A percentile compares a stretch with the other conserved stretches of the same genome.
Conservation (phyloP, 148 eudicot genomes). For the Fagopyrum esculentum region DNA sequence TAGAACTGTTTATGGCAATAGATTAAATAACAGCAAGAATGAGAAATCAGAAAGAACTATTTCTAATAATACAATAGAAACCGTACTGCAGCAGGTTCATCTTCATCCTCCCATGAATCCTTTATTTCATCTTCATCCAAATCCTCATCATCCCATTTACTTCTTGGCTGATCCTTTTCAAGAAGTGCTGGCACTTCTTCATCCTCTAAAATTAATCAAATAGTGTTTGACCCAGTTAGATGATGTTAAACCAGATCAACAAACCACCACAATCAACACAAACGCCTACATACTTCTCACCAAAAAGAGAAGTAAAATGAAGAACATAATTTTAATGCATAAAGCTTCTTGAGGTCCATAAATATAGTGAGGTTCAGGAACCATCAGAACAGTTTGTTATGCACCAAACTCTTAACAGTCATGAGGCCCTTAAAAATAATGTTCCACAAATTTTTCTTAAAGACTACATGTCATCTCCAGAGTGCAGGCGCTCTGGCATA, state of each 20-base stretch:
- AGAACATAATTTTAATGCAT: background rate
- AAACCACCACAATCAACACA: background rate
- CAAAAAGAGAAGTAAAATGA: background rate
- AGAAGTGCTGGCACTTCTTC: conserved; percentile 27
- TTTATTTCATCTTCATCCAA: conserved; percentile 69
- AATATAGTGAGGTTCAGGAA: background rate
- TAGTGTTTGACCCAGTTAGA: background rate
- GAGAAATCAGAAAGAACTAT: background rate
- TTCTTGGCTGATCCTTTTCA: conserved; percentile 42
- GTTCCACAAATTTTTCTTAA: background rate
- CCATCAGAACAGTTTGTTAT: background rate
- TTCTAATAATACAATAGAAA: background rate
- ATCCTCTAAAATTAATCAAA: background rate
- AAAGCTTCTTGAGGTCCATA: background rate
- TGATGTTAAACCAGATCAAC: background rate
- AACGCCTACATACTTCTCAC: background rate
- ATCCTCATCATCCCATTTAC: conserved; percentile 90
- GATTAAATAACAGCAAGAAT: background rate
- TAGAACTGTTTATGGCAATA: background rate
- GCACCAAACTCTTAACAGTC: background rate
- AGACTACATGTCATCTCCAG: background rate
- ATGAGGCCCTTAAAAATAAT: background rate
- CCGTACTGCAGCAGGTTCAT: conserved; percentile 70
- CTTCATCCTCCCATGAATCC: conserved; percentile 98
- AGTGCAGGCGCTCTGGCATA: background rate